Conservation (phyloP, 306 rosid species). For the Fragaria iinumae region DNA sequence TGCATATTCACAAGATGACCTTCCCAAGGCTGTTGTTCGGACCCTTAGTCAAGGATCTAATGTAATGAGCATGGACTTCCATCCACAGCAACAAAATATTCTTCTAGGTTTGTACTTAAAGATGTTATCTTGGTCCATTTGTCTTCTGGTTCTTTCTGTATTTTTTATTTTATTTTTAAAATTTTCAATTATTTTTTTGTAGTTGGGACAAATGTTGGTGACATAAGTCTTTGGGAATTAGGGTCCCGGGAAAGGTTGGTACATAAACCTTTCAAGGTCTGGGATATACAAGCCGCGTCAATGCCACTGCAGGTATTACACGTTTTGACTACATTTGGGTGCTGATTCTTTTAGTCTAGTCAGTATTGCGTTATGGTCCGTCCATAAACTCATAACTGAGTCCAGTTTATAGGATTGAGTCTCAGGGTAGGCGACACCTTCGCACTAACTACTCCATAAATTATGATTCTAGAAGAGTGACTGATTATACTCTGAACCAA, state of each 20-base stretch:
- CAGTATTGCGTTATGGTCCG: not conserved
- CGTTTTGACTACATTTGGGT: not conserved
- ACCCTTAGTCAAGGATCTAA: constrained; percentile 42
- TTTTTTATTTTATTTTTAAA: not conserved
- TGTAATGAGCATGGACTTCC: constrained; percentile 50
- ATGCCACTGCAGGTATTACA: constrained; percentile 37
- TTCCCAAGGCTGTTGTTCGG: constrained; percentile 38
- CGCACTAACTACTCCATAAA: not conserved
- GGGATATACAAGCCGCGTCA: constrained; percentile 37
- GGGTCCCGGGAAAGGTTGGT: constrained; percentile 43
- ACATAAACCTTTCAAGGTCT: constrained; percentile 39
- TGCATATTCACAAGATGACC: constrained; percentile 48
- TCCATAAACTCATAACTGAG: not conserved
- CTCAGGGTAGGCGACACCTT: not conserved
- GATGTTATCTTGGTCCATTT: not conserved
- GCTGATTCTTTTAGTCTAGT: not conserved
- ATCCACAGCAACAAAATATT: constrained; percentile 40
- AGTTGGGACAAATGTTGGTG: constrained; percentile 52
- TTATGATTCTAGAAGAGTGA: not conserved
- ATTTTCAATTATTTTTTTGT: constrained; percentile 11
- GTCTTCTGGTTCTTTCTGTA: not conserved
- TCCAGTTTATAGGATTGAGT: not conserved
- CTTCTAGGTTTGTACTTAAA: constrained; percentile 37
- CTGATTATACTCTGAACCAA: constrained; percentile 16
- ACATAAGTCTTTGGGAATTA: constrained; percentile 47